Evolutionary conservation across 768 basidiomycete genomes (phyloP), one percentile per base, ranked within the genome.

Genomic region (Tulasnella sp.): DNA sequence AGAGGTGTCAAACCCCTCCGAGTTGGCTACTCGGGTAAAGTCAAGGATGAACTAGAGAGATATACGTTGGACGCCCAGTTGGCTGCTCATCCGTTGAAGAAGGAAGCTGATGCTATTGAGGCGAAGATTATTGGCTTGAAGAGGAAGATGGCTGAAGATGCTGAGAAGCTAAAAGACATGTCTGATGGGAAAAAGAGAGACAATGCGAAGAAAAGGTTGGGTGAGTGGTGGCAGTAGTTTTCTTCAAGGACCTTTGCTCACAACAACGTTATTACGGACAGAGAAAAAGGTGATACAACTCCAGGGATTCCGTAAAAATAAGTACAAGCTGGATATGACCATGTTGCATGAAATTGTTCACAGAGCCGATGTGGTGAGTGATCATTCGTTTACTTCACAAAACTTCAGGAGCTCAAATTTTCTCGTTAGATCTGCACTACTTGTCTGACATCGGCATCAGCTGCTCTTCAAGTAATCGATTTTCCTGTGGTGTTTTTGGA

Each of bases 401-500:
- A 5, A 16, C 6, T 35, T 7, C 22, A 35, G 13, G 37, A n/a
- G 9, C 27, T 25, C 1, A 32, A 5, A 19, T 33, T 29, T 39
- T 13, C 15, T 7, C 22, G 7, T 6, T 58, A 83, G 79, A 78
- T 91, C 50, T 91, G 89, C 63, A 86, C 89, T 10, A 92, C 89
- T 3, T 90, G 86, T 62, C 76, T 92, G 44, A 81, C 84, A 0
- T 76, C 87, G 12, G 84, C 79, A 8, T 78, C 76, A 19, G 63
- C 66, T 16, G 70, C 76, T 0, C 65, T 91, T 48, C 76, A 77
- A 53, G 74, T 81, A 5, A 71, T 78, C 15, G 92, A 95, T 62
- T 92, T 95, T 60, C 91, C 91, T 2, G 76, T 93, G 28, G 90
- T 95, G 1, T 91, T 93, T 59, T 66, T 95, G 12, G 92, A 96